Conservation (phyloP, 768 basidiomycete species). For the Boletus rubescentipes region DNA sequence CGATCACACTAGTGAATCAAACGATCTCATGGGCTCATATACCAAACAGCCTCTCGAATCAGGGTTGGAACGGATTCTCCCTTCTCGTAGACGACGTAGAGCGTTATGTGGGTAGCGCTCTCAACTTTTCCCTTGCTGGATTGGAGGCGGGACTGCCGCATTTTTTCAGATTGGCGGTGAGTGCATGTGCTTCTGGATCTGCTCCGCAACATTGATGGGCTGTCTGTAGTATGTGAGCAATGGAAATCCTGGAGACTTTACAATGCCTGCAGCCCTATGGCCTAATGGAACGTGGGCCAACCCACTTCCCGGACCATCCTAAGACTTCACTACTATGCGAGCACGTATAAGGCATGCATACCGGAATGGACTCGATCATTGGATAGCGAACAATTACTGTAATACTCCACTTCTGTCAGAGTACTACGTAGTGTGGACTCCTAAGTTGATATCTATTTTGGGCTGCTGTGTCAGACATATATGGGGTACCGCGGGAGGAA, state of each 20-base stretch:
- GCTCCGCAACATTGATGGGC: constrained; percentile 1
- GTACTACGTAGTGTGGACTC: constrained; percentile 5
- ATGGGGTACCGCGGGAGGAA: constrained; percentile 12
- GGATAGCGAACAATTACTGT: not conserved
- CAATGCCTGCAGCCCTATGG: constrained; percentile 72
- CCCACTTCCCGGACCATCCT: constrained; percentile 66
- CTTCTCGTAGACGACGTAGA: constrained; percentile 87
- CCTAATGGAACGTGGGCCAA: constrained; percentile 83
- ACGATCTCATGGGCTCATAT: constrained; percentile 56
- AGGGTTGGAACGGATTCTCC: constrained; percentile 72
- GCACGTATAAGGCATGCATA: not conserved
- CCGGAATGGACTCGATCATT: not conserved
- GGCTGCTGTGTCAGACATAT: constrained; percentile 20
- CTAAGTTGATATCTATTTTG: constrained; percentile 5
- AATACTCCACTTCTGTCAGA: not conserved
- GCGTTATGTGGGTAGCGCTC: constrained; percentile 64
- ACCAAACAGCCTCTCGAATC: constrained; percentile 28
- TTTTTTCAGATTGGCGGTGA: constrained; percentile 78
- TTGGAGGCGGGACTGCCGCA: constrained; percentile 63
- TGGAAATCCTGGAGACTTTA: constrained; percentile 67
- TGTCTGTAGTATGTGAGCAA: constrained; percentile 45
- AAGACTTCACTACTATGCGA: not conserved
- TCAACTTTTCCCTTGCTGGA: constrained; percentile 69
- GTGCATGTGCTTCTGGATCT: constrained; percentile 22
- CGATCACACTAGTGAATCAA: constrained; percentile 54